Conservation (phyloP, 2,329 filamentous ascomycete species). For the Neofusicoccum laricinum region DNA sequence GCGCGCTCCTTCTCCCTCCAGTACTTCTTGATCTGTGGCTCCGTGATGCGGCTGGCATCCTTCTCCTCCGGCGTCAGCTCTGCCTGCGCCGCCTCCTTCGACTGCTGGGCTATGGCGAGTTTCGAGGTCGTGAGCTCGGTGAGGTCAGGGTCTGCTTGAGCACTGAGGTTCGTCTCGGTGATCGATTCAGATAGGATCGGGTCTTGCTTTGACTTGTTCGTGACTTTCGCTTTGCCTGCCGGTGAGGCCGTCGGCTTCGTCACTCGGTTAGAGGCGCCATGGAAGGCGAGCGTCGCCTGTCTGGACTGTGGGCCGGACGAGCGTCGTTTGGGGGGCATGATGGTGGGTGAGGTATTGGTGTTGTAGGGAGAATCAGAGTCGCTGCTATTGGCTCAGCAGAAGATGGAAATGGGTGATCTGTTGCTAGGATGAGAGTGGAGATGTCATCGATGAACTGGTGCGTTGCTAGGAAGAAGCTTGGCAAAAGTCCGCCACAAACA, state of each 20-base stretch:
- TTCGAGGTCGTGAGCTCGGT: conserved; percentile 38
- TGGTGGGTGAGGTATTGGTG: neutral
- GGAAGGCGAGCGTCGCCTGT: conserved; percentile 63
- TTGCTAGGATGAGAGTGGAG: neutral
- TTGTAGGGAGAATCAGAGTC: neutral
- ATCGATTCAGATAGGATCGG: conserved; percentile 33
- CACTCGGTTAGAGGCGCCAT: conserved; percentile 53
- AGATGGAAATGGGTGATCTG: conserved; percentile 4
- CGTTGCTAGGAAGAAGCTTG: neutral
- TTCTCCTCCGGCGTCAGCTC: conserved; percentile 44
- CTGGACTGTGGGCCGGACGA: conserved; percentile 29
- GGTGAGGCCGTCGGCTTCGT: conserved; percentile 52
- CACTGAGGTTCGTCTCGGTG: conserved; percentile 25
- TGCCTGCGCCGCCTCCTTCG: conserved; percentile 33
- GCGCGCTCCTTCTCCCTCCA: conserved; percentile 71
- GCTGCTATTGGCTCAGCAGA: neutral
- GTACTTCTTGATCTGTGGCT: conserved; percentile 70
- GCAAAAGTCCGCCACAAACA: too few relatives aligned
- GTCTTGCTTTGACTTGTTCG: conserved; percentile 38
- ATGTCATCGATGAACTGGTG: neutral
- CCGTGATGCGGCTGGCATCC: conserved; percentile 62
- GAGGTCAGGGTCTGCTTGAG: conserved; percentile 20
- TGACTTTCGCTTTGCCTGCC: conserved; percentile 20
- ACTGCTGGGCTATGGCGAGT: conserved; percentile 38
- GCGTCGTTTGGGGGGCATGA: conserved; percentile 47